Percentiles rank a stretch among this genome's conserved stretches.
These are phyloP conservation scores for Zanthoxylum bungeanum DNA, from an alignment of 345 rosid genomes.

Conservation along the genomic window DNA sequence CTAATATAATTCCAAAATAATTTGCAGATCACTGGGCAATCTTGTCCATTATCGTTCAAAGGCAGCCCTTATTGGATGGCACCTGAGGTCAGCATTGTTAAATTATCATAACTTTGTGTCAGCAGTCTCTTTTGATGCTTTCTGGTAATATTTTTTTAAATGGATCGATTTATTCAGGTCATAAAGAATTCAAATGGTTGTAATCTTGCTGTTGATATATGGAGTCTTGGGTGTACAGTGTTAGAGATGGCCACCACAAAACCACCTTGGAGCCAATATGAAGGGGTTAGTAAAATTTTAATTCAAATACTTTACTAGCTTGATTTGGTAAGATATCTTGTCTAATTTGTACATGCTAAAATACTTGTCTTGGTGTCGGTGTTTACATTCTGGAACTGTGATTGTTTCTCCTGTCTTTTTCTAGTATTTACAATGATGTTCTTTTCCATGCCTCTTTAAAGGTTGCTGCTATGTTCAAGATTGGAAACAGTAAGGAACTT, in stretches of 20 bases:
- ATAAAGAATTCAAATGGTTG: slow-evolving; percentile 66
- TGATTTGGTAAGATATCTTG: background rate
- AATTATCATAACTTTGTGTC: background rate
- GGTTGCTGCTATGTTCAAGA: slow-evolving; percentile 88
- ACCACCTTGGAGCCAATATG: slow-evolving; percentile 89
- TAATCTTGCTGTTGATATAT: slow-evolving; percentile 80
- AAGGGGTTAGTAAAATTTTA: slow-evolving; percentile 60
- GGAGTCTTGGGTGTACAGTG: slow-evolving; percentile 93
- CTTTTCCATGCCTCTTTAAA: slow-evolving; percentile 13
- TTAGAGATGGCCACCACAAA: slow-evolving; percentile 87
- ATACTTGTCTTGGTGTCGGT: background rate
- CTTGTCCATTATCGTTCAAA: slow-evolving; percentile 71
- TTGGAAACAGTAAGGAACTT: slow-evolving; percentile 87
- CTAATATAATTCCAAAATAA: slow-evolving; percentile 24
- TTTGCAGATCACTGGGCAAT: slow-evolving; percentile 76
- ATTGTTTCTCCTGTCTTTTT: background rate
- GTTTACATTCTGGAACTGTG: background rate
- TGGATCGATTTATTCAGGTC: slow-evolving; percentile 41
- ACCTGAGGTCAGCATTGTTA: slow-evolving; percentile 59
- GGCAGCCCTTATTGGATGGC: slow-evolving; percentile 98
- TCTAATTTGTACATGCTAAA: background rate
- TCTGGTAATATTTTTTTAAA: slow-evolving; percentile 9
- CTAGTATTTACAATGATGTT: background rate
- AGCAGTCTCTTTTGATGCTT: slow-evolving; percentile 6
- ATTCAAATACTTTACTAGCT: background rate